Conservation (phyloP, 164 flowering plant genomes). For the Stephania yunnanensis region DNA sequence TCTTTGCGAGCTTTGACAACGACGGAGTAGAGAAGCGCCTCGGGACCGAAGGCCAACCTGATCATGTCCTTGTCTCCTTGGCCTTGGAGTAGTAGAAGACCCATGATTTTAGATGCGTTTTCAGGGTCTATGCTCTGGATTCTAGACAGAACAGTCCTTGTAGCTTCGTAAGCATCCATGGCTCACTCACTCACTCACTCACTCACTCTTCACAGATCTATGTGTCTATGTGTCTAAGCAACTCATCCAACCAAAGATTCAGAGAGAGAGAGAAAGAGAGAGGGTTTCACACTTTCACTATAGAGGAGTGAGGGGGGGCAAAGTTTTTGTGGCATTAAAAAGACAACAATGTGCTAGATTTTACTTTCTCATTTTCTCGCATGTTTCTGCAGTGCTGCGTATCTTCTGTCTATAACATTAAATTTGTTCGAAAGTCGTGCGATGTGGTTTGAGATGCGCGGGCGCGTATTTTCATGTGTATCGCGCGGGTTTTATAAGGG, state of each 20-base stretch:
- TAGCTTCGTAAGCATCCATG: slow-evolving; percentile 89
- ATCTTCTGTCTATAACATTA: too few species aligned
- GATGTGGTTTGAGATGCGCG: too few species aligned
- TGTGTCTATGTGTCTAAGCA: background rate
- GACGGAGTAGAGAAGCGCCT: slow-evolving; percentile 59
- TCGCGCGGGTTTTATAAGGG: too few species aligned
- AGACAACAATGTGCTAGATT: background rate
- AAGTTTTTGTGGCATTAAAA: background rate
- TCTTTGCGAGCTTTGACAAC: slow-evolving; percentile 57
- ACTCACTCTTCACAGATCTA: background rate
- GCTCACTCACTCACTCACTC: background rate
- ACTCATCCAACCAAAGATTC: background rate
- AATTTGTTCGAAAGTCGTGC: too few species aligned
- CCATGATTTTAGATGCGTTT: slow-evolving; percentile 86
- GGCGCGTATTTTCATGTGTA: too few species aligned
- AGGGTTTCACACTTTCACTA: background rate
- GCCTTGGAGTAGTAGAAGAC: slow-evolving; percentile 69
- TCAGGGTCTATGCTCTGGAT: slow-evolving; percentile 77
- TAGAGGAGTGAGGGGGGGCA: background rate
- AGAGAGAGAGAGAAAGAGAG: background rate
- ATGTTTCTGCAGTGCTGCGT: too few species aligned
- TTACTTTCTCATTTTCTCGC: too few species aligned
- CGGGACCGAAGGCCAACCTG: slow-evolving; percentile 80
- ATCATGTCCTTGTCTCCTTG: slow-evolving; percentile 94
- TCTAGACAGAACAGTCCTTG: slow-evolving; percentile 69